Percentiles rank a stretch among this genome's conserved stretches.
Conservation (phyloP, 2,329 filamentous ascomycete species). For the Exophiala alcalophila region DNA sequence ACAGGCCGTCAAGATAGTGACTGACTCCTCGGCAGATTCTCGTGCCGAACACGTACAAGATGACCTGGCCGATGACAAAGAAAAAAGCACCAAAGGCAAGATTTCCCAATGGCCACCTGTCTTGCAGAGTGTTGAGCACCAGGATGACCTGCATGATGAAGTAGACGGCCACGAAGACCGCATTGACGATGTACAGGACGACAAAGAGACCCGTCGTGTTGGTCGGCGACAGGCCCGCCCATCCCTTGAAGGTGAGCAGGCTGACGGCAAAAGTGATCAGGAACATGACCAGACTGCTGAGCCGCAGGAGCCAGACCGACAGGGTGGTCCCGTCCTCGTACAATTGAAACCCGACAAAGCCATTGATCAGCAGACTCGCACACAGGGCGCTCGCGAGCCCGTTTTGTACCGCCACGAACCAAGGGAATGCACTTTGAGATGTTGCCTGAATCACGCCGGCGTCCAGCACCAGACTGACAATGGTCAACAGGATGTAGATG, state of each 20-base stretch:
- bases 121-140: constrained; percentile 84
- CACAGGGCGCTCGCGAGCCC: constrained; percentile 82
- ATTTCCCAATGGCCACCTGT: constrained; percentile 91
- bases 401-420: constrained; percentile 84
- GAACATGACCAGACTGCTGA: constrained; percentile 77
- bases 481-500: constrained; percentile 85
- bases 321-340: constrained; percentile 95
- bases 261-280: constrained; percentile 81
- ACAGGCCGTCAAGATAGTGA: constrained; percentile 91
- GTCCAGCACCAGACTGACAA: constrained; percentile 85
- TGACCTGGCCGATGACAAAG: constrained; percentile 86
- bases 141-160: constrained; percentile 82
- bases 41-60: constrained; percentile 85
- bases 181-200: constrained; percentile 87
- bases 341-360: constrained; percentile 95
- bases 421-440: constrained; percentile 75
- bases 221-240: constrained; percentile 78
- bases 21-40: constrained; percentile 78
- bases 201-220: constrained; percentile 89
- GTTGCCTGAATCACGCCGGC: constrained; percentile 81
- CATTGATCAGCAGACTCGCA: constrained; percentile 89
- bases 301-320: constrained; percentile 86
- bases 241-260: constrained; percentile 87
- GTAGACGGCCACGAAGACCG: constrained; percentile 80
- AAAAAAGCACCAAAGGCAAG: constrained; percentile 88